A percentile compares a stretch with the other conserved stretches of the same genome.
phyloP scores from a whole-genome alignment of 805 yeast genomes.

The Sungouiella blattae region DNA sequence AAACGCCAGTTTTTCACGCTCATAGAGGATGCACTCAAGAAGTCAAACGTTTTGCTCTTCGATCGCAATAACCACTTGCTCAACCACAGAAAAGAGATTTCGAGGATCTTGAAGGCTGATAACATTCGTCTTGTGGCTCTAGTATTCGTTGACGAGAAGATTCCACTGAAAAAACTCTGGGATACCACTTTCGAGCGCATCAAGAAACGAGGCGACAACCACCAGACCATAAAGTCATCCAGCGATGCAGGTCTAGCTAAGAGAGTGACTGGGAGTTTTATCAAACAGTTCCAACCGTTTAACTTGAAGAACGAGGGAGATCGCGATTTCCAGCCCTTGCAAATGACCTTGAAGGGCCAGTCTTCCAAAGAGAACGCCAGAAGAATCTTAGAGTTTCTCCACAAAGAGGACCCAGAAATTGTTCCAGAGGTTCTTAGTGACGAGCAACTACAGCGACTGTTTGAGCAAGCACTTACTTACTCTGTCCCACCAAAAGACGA shows the following conservation, averaged over 20 bases:
- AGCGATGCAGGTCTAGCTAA: slow-evolving; percentile 49
- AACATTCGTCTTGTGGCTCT: slow-evolving; percentile 62
- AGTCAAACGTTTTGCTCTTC: slow-evolving; percentile 53
- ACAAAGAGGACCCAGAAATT: not conserved
- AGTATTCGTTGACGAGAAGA: slow-evolving; percentile 50
- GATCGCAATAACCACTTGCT: slow-evolving; percentile 82
- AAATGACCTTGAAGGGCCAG: not conserved
- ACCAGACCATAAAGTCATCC: slow-evolving; percentile 68
- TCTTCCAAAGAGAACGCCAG: slow-evolving; percentile 10
- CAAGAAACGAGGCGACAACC: slow-evolving; percentile 74
- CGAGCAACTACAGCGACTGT: too few relatives aligned
- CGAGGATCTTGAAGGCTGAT: slow-evolving; percentile 43
- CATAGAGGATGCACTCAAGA: slow-evolving; percentile 33
- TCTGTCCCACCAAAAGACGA: too few relatives aligned
- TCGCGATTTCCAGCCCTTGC: not conserved
- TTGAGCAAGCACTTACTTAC: too few relatives aligned
- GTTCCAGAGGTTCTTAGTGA: not conserved
- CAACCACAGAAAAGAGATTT: slow-evolving; percentile 65
- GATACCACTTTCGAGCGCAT: slow-evolving; percentile 59
- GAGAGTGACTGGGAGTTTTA: slow-evolving; percentile 71
- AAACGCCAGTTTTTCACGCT: slow-evolving; percentile 46
- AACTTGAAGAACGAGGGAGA: slow-evolving; percentile 13
- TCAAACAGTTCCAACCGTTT: slow-evolving; percentile 64
- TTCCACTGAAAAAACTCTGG: slow-evolving; percentile 38
- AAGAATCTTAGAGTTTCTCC: slow-evolving; percentile 6